Base-by-base conservation (phyloP, 139 green algal genomes). In the Coelastrella sp. region DNA sequence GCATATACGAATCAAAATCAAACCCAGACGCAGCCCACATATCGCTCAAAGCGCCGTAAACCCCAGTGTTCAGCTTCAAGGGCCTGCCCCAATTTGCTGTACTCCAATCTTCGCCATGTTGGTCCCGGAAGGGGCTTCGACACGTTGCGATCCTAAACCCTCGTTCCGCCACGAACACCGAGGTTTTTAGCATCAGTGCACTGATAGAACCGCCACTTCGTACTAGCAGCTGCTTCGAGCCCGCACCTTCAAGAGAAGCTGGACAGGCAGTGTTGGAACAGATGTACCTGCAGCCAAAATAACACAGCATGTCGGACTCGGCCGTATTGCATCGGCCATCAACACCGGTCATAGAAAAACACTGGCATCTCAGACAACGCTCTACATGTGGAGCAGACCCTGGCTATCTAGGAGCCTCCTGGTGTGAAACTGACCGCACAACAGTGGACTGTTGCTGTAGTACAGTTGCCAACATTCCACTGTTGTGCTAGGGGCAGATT, bases 1-100 rank as follows among this genome's bases (percentile, higher is more conserved):
- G 73, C 75, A 93, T 82, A 59, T 92, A 86, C 16, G 91, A 93
- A 78, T 95, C 93, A 68, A 93, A 95, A 20, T 93, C 93, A 20
- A 93, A 79, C 17, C 89, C 91, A 4, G 61, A 74, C 1, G 14
- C 57, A 5, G 75, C 77, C 91, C 91, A 95, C 73, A 95, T 87
- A 32, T 56, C 16, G 19, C 76, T 47, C 7, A 95, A 87, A 56
- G 80, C 73, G 6, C 68, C 80, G 65, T 92, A 92, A 22, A 90
- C 89, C 64, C 22, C 65, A 0, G 57, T 16, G 8, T 90, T 68
- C 14, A 93, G 82, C 76, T 87, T 76, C 87, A 95, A 81, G 11
- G 93, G 93, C 17, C 91, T 78, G 57, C 93, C 93, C 22, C 93
- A 83, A 13, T 89, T 83, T 32, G 71, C 58, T 6, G 80, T 85